phyloP scores from a whole-genome alignment of 2,329 filamentous ascomycete species.

The Phaeosphaeriaceae sp. region DNA sequence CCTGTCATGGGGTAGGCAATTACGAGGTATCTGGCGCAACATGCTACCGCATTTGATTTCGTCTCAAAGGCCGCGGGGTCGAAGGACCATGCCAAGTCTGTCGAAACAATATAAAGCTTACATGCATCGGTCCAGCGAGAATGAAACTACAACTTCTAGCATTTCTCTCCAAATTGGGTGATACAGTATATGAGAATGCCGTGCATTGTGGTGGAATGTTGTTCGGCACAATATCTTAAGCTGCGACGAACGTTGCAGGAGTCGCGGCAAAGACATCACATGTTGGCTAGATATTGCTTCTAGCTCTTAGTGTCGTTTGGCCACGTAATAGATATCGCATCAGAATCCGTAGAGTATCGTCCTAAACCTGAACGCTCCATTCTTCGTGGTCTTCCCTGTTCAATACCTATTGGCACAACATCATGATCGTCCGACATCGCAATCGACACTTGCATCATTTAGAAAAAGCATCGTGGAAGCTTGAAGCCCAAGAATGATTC shows the following conservation, averaged over 20 bases:
- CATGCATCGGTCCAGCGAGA: conserved; percentile 23
- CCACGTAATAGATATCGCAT: background rate
- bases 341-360: background rate
- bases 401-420: background rate
- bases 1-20: background rate
- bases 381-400: background rate
- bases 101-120: background rate
- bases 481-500: background rate
- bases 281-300: background rate
- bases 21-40: background rate
- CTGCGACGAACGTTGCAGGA: conserved; percentile 26
- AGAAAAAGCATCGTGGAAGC: background rate
- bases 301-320: background rate
- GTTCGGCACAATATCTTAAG: conserved; percentile 38
- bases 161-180: too few relatives aligned
- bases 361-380: background rate
- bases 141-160: too few relatives aligned
- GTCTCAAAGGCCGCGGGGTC: background rate
- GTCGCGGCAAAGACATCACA: background rate
- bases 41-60: background rate
- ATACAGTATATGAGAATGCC: too few relatives aligned
- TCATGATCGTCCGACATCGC: background rate
- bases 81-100: too few relatives aligned
- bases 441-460: background rate
- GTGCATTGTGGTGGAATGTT: conserved; percentile 40